Conservation (phyloP, 2,329 filamentous ascomycete genomes). For the Aspergillus sclerotialis region DNA sequence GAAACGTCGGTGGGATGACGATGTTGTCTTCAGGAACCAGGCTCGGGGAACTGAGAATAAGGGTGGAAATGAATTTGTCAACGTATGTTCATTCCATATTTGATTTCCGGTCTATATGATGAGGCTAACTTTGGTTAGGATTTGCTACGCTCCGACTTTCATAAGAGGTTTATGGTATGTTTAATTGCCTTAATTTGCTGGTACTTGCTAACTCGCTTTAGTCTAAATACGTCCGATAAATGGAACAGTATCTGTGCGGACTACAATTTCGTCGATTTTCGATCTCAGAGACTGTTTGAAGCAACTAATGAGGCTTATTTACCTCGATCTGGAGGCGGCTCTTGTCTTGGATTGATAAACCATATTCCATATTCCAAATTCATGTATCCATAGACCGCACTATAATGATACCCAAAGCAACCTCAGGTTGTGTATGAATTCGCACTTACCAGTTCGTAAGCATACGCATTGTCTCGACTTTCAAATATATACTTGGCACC, state of each 20-base stretch:
- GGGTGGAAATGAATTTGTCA: conserved; percentile 93
- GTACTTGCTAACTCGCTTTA: conserved; percentile 14
- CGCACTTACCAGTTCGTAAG: too few relatives aligned
- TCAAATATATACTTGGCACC: too few relatives aligned
- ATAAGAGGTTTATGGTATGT: conserved; percentile 85
- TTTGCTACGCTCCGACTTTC: conserved; percentile 88
- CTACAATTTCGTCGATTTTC: neutral
- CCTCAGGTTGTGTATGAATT: too few relatives aligned
- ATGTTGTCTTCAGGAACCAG: conserved; percentile 99
- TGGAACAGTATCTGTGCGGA: too few relatives aligned
- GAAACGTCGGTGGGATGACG: conserved; percentile 87
- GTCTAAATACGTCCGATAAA: conserved; percentile 44
- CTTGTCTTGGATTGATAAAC: too few relatives aligned
- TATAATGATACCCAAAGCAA: too few relatives aligned
- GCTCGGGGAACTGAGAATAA: conserved; percentile 89
- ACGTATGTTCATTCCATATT: conserved; percentile 52
- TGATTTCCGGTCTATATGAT: neutral
- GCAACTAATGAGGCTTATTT: too few relatives aligned
- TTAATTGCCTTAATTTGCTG: neutral
- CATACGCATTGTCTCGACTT: too few relatives aligned
- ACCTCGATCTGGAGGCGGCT: too few relatives aligned
- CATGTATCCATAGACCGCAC: too few relatives aligned
- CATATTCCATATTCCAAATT: too few relatives aligned
- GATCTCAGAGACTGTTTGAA: too few relatives aligned
- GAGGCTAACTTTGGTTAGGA: conserved; percentile 47